Evolutionary conservation across 1,284 basidiomycete genomes (phyloP), one percentile per base, ranked within the genome.

Genomic region (Leccinum pallidistipes): DNA sequence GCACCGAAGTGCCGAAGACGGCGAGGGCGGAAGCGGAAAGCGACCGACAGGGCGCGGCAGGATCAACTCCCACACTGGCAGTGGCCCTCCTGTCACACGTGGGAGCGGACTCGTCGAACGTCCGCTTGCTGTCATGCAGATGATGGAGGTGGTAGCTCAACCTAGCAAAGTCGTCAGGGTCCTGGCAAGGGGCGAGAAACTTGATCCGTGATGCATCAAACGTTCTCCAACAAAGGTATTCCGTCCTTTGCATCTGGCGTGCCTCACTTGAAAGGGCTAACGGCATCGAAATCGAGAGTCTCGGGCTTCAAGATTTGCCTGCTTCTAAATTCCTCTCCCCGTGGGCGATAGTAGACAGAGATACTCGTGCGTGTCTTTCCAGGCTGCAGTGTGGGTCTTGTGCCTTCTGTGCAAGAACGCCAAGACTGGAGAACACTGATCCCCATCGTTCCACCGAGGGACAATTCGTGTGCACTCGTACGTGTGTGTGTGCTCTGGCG

Each of bases 121-220:
- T 18, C 87, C 88, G 0, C 83, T 86, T 12, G 86, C 86, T 4
- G 88, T 87, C 45, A 83, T 85, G 80, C 84, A 86, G 4, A 89
- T 88, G 85, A 88, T 89, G 86, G 86, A 87, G 65, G 83, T 83
- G 71, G 82, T 89, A 31, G 80, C 85, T 43, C 87, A 90, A 66
- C 86, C 86, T 3, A 87, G 80, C 75, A 86, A 86, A 64, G 86
- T 87, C 66, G 85, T 92, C 32, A 80, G 90, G 24, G 86, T 92
- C 21, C 83, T 92, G 59, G 88, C 90, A 5, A 82, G 90, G 14
- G 90, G 90, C 40, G 90, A 92, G 79, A 91, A 91, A 75, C 77
- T 92, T 62, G 90, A 92, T 49, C 75, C 75, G 3, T 74, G 64
- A 70, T 5, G 21, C 29, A 1, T 53, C 18, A 43, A 31, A 43